These are phyloP conservation scores for Cenchrus purpureus DNA, from an alignment of 176 grass and related monocot genomes.

Conservation along the genomic window DNA sequence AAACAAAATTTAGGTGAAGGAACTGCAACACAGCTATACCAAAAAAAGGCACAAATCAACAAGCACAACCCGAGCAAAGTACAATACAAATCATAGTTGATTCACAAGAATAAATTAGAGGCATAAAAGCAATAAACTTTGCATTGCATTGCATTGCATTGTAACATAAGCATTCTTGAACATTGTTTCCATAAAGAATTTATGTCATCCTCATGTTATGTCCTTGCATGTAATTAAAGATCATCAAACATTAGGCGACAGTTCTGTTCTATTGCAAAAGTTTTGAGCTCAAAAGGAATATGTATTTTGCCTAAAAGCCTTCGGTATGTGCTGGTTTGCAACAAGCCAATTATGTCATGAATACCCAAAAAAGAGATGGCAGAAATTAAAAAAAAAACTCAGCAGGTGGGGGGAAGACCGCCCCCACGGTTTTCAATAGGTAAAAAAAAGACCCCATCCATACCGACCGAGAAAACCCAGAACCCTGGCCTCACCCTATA, in stretches of 20 bases:
- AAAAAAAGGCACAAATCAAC: background rate
- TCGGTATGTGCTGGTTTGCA: conserved; percentile 37
- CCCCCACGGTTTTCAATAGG: too few relatives aligned
- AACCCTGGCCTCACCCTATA: too few relatives aligned
- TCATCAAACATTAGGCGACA: conserved; percentile 18
- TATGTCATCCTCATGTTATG: conserved; percentile 23
- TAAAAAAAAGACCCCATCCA: too few relatives aligned
- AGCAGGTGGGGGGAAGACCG: too few relatives aligned
- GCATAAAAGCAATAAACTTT: background rate
- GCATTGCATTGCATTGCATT: background rate
- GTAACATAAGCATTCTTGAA: conserved; percentile 15
- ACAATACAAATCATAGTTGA: conserved; percentile 26
- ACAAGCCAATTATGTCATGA: conserved; percentile 5
- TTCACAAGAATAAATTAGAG: background rate
- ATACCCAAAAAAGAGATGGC: background rate
- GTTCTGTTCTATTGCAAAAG: conserved; percentile 6
- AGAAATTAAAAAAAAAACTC: too few relatives aligned
- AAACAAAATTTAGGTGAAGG: background rate
- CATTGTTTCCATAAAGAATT: conserved; percentile 16
- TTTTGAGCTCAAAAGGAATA: conserved; percentile 35
- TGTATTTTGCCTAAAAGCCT: conserved; percentile 30
- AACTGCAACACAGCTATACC: background rate
- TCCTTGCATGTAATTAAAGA: conserved; percentile 27
- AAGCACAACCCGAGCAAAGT: background rate
- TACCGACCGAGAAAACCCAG: too few relatives aligned